Evolutionary conservation across 2,329 filamentous ascomycete species (phyloP), one percentile per base, ranked within the genome.

Genomic region (Colletotrichum sublineola): DNA sequence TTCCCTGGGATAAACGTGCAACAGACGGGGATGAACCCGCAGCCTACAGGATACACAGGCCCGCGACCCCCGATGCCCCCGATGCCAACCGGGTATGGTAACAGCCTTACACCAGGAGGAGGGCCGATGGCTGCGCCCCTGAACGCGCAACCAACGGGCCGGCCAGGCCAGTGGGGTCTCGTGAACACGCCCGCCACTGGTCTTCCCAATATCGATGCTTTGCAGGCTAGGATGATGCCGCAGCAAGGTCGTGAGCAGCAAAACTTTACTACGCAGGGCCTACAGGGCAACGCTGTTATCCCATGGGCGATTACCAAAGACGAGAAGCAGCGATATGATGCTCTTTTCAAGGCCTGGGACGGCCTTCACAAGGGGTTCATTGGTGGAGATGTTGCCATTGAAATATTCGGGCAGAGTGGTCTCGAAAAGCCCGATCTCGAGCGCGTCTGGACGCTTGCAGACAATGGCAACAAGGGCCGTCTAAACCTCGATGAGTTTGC

Each of bases 281-380:
- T 99, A 12, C 92, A 94, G 74, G 96, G 96, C 64, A 98, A 97
- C 83, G 96, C 96, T 0, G 96, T 94, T 9, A 96, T 99, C 78
- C 96, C 96, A 0, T 99, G 96, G 96, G 95, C 96, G 20, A 96
- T 99, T 73, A 99, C 96, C 5, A 99, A 99, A 81, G 95, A 98
- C 75, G 96, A 99, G 82, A 99, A 99, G 87, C 96, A 93, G 73
- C 93, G 97, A 74, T 99, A 99, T 77, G 96, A 99, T 82, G 90
- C 94, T 73, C 90, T 98, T 44, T 99, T 99, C 86, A 93, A 92
- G 75, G 95, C 95, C 6, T 99, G 96, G 96, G 96, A 99, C 83
- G 96, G 96, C 3, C 90, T 99, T 75, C 90, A 91, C 74, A 98
- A 97, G 82, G 96, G 96, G 0, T 97, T 92, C 78, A 97, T 99